Evolutionary conservation across 345 rosid genomes (phyloP).

Genomic region (Linum trigynum): DNA sequence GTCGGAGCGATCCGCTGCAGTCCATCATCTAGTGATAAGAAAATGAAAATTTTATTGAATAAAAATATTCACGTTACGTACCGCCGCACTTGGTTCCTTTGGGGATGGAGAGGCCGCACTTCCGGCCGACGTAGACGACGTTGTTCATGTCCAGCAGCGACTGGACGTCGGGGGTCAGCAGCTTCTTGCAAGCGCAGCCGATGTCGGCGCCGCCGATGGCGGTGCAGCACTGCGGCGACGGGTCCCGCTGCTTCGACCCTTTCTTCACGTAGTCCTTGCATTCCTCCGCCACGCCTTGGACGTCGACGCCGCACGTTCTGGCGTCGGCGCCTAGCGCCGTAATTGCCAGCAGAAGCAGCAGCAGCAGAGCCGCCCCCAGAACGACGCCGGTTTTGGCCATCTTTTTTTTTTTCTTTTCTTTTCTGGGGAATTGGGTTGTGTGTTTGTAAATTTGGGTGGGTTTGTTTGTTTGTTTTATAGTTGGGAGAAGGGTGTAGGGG

Average conservation of each 20-base stretch:
- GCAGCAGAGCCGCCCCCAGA: neutral
- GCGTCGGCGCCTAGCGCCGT: neutral
- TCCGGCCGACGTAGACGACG: neutral
- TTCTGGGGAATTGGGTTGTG: too few species aligned
- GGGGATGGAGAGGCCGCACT: neutral
- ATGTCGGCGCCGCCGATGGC: neutral
- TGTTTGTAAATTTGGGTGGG: too few species aligned
- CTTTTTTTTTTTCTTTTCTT: too few species aligned
- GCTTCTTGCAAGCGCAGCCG: neutral
- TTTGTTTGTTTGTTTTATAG: too few species aligned
- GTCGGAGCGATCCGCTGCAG: too few species aligned
- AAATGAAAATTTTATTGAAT: too few species aligned
- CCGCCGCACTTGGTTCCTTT: neutral
- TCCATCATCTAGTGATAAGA: too few species aligned
- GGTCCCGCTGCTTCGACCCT: neutral
- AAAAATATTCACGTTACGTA: neutral
- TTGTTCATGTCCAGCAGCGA: neutral
- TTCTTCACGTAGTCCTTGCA: neutral
- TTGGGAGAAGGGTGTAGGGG: too few species aligned
- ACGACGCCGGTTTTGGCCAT: too few species aligned
- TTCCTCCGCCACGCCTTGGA: neutral
- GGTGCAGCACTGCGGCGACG: neutral
- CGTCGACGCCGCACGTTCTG: neutral
- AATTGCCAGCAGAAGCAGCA: neutral
- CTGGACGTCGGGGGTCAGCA: neutral